Percentiles rank a stretch among this genome's conserved stretches.
phyloP scores from a whole-genome alignment of 306 rosid species.

The Vigna radiata region DNA sequence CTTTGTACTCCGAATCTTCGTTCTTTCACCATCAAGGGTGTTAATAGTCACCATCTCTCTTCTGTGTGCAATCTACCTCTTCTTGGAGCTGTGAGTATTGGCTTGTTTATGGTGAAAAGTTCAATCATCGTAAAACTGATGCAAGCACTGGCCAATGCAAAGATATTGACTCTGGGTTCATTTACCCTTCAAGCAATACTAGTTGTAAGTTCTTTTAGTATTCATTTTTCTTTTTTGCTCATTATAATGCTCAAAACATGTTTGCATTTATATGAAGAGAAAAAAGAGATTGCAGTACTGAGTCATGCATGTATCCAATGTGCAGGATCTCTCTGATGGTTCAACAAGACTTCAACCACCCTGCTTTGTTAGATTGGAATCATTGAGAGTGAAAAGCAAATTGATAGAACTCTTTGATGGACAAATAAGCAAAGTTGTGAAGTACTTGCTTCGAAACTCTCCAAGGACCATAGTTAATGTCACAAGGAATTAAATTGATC shows the following conservation, averaged over 20 bases:
- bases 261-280: neutral
- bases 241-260: neutral
- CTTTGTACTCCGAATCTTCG: conserved; percentile 11
- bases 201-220: neutral
- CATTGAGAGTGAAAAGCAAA: neutral
- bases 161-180: neutral
- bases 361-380: neutral
- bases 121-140: neutral
- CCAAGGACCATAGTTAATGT: neutral
- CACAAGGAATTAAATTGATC: neutral
- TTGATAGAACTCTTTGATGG: neutral
- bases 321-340: neutral
- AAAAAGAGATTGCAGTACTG: neutral
- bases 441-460: neutral
- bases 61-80: neutral
- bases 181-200: neutral
- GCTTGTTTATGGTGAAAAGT: neutral
- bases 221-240: neutral
- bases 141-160: neutral
- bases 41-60: neutral
- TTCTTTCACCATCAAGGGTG: neutral
- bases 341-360: neutral
- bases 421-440: neutral
- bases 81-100: neutral
- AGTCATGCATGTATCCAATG: neutral